Conservation (phyloP, 306 rosid species). For the Castanea sativa region DNA sequence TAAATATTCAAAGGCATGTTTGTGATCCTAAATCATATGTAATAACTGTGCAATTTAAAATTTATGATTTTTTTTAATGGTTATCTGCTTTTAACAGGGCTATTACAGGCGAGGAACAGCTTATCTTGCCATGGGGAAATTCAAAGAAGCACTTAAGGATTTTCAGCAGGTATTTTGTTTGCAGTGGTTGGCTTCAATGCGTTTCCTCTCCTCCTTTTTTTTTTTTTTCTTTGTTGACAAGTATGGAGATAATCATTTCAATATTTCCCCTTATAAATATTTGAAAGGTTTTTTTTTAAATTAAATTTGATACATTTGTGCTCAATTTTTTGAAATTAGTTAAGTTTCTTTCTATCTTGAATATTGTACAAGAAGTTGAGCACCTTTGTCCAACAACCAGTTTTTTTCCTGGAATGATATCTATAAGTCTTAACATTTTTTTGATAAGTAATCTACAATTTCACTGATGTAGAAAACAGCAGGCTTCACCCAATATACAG, state of each 20-base stretch:
- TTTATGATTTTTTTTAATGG: constrained; percentile 23
- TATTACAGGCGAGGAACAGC: constrained; percentile 97
- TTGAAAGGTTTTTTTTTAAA: neutral
- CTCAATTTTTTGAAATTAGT: neutral
- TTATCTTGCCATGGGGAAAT: constrained; percentile 87
- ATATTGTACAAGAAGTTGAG: neutral
- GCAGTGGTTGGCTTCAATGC: neutral
- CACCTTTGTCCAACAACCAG: neutral
- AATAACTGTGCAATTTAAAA: constrained; percentile 11
- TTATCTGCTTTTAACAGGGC: constrained; percentile 60
- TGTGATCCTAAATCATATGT: constrained; percentile 8
- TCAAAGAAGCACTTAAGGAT: constrained; percentile 94
- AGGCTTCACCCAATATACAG: too few relatives aligned
- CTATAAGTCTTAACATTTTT: neutral
- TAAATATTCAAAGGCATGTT: constrained; percentile 81
- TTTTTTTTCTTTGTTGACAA: neutral
- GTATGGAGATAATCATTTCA: neutral
- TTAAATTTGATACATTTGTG: neutral
- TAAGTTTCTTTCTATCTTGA: neutral
- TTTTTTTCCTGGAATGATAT: neutral
- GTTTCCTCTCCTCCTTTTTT: neutral
- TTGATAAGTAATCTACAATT: too few relatives aligned
- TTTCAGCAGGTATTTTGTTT: constrained; percentile 75
- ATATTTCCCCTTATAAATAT: neutral
- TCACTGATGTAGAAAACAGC: too few relatives aligned